These are phyloP conservation scores for Hypomyces perniciosus DNA, from an alignment of 2,329 filamentous ascomycete genomes.

Conservation along the genomic window DNA sequence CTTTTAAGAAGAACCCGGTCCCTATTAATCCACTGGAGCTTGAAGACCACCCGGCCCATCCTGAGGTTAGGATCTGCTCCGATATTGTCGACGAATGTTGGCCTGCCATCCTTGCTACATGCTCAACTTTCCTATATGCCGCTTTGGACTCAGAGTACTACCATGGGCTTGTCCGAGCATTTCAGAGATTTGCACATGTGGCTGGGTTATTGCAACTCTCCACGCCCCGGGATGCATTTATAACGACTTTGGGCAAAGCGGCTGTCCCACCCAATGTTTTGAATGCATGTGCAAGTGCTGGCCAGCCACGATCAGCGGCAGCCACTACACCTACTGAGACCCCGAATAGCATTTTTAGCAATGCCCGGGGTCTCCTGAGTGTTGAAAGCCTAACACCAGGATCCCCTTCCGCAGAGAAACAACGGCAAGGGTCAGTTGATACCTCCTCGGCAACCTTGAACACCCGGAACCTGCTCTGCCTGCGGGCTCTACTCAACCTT, in stretches of 20 bases:
- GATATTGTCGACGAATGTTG: slow-evolving; percentile 85
- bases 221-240: slow-evolving; percentile 87
- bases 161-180: slow-evolving; percentile 81
- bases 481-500: slow-evolving; percentile 87
- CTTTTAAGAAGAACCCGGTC: slow-evolving; percentile 68
- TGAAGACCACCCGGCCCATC: slow-evolving; percentile 63
- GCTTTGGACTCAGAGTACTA: slow-evolving; percentile 92
- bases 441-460: slow-evolving; percentile 55
- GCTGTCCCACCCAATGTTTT: slow-evolving; percentile 79
- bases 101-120: slow-evolving; percentile 91
- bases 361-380: slow-evolving; percentile 65
- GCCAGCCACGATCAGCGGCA: slow-evolving; percentile 36
- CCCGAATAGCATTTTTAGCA: slow-evolving; percentile 56
- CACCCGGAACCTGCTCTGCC: slow-evolving; percentile 81
- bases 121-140: slow-evolving; percentile 90
- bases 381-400: slow-evolving; percentile 63
- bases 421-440: slow-evolving; percentile 55
- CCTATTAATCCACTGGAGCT: slow-evolving; percentile 78
- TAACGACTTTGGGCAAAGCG: slow-evolving; percentile 89
- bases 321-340: slow-evolving; percentile 43
- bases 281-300: slow-evolving; percentile 51
- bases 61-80: slow-evolving; percentile 70
- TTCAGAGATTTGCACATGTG: slow-evolving; percentile 93
- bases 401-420: slow-evolving; percentile 51
- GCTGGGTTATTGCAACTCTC: slow-evolving; percentile 77